Evolutionary conservation across 2,329 filamentous ascomycete genomes (phyloP).

Genomic region (Verticillium zaregamsianum): DNA sequence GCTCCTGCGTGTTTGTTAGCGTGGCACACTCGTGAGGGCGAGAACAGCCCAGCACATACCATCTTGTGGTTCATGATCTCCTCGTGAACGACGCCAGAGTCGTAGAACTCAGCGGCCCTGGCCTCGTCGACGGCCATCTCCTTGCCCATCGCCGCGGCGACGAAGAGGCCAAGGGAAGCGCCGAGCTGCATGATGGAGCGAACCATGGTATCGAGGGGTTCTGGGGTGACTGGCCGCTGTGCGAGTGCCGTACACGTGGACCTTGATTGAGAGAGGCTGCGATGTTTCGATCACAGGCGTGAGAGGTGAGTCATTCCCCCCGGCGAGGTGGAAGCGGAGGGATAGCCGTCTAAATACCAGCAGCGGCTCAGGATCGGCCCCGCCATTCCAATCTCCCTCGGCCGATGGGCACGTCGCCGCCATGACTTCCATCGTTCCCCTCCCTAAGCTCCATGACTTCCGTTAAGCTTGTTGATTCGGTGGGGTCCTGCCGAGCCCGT

Average conservation of each 20-base stretch:
- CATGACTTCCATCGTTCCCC: not conserved
- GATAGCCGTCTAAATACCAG: too few relatives aligned
- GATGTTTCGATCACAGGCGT: not conserved
- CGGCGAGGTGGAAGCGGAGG: too few relatives aligned
- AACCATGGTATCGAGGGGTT: not conserved
- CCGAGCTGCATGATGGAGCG: not conserved
- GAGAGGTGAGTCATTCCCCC: too few relatives aligned
- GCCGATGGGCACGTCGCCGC: not conserved
- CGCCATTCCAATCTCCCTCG: too few relatives aligned
- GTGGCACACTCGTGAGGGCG: not conserved
- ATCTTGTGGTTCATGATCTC: constrained; percentile 9
- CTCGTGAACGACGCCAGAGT: constrained; percentile 13
- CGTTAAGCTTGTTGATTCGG: not conserved
- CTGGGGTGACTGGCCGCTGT: not conserved
- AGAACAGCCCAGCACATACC: not conserved
- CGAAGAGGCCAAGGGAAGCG: not conserved
- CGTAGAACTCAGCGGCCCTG: constrained; percentile 11
- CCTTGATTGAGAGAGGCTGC: not conserved
- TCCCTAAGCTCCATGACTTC: not conserved
- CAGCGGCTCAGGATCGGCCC: too few relatives aligned
- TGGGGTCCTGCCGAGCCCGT: not conserved
- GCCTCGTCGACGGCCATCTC: constrained; percentile 12
- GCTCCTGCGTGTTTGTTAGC: not conserved
- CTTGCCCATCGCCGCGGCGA: constrained; percentile 4
- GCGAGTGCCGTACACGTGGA: too few relatives aligned